Base-by-base conservation (phyloP, 306 rosid genomes). In the Albizia julibrissin region DNA sequence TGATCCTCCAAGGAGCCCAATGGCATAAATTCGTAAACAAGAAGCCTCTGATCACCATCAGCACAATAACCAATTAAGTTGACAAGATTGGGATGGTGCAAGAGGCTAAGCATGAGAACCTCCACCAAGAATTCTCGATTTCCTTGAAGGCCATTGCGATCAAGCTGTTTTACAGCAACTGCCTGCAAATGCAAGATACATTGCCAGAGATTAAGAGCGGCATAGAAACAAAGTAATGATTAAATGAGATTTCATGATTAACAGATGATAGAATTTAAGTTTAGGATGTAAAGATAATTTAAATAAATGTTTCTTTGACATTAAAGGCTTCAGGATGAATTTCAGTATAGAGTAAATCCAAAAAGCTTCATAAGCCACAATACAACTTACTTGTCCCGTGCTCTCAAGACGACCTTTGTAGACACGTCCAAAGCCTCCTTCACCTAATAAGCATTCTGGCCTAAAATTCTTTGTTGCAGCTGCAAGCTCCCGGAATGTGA, bases 161-260 rank as follows among this genome's bases (percentile, higher is more conserved):
- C 94, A 69, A 94, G 97, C 84, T 90, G 96, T 87, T 92, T 94
- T 85, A 94, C 96, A 22, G 96, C 98, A 69, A 94, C 96, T 73
- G 80, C 89, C 94, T 92, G 89, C 81, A 85, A 24, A 80, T n/a
- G 81, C 75, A 86, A 26, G 62, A 68, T 39, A 69, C 85, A 81
- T 71, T 52, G 58, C 72, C 69, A 74, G 47, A 15, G 42, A 67
- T 33, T 66, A 3, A 74, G 64, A 46, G 37, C 4, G 44, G 77
- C 52, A 37, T 56, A 64, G 31, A 19, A 47, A 47, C 8, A 49
- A 8, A 34, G 56, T 24, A 34, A 49, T 27, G 46, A 74, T 62
- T 14, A 66, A 54, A 13, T 6, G 39, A 67, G 52, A 46, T 49
- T 50, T 27, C 33, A 70, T 5, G 58, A 79, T 7, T 33, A 19